Evolutionary conservation across 257 asterid species (phyloP).

Genomic region (Mentha longifolia): DNA sequence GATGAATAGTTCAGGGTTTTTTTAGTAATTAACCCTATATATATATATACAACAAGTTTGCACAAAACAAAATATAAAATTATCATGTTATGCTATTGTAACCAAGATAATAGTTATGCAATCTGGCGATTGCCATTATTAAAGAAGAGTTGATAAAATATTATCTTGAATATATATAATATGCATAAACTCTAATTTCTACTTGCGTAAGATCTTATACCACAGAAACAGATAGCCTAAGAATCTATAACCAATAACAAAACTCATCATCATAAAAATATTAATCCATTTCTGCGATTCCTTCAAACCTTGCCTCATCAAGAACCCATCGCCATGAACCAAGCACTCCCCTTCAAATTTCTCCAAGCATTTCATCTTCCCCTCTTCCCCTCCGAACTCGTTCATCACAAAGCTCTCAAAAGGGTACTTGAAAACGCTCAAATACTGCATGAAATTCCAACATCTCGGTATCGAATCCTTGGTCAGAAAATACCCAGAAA

Average conservation of each 20-base stretch:
- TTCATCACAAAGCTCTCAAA: conserved; percentile 78
- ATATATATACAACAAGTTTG: too few species aligned
- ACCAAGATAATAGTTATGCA: too few species aligned
- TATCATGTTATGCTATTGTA: too few species aligned
- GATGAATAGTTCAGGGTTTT: too few species aligned
- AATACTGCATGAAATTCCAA: conserved; percentile 68
- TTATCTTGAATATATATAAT: too few species aligned
- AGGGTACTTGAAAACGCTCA: conserved; percentile 82
- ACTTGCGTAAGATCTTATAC: conserved; percentile 47
- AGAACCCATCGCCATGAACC: conserved; percentile 53
- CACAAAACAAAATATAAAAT: too few species aligned
- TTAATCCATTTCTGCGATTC: conserved; percentile 72
- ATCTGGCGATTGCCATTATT: too few species aligned
- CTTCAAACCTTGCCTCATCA: conserved; percentile 54
- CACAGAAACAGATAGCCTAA: conserved; percentile 57
- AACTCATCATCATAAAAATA: conserved; percentile 56
- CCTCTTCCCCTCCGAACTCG: too few species aligned
- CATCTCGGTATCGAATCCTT: conserved; percentile 63
- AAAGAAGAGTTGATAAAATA: too few species aligned
- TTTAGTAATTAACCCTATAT: too few species aligned
- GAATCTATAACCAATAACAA: conserved; percentile 61
- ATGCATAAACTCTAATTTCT: conserved; percentile 23
- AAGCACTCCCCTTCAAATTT: conserved; percentile 51
- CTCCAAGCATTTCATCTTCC: conserved; percentile 58
- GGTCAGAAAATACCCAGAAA: conserved; percentile 74